Evolutionary conservation across 2,329 filamentous ascomycete species (phyloP).

Genomic region (Elsinoe batatas): DNA sequence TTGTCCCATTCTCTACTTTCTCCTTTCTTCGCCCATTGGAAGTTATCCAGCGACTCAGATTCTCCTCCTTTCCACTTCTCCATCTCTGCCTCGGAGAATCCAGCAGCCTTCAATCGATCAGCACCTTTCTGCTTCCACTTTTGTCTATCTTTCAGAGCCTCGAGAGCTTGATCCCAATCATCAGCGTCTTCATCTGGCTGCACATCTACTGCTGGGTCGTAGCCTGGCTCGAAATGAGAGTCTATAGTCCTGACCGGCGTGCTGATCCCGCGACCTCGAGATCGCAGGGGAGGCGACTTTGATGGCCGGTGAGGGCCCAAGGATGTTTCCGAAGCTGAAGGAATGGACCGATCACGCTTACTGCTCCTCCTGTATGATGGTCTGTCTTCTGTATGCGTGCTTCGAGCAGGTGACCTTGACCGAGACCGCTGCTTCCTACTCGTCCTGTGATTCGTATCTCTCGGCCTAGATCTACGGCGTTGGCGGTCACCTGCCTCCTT

Average conservation of each 20-base stretch:
- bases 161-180: constrained; percentile 72
- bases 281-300: constrained; percentile 33
- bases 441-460: background rate
- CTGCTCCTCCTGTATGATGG: background rate
- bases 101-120: constrained; percentile 63
- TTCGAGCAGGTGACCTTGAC: background rate
- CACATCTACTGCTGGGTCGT: constrained; percentile 51
- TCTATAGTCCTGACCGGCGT: constrained; percentile 58
- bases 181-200: constrained; percentile 41
- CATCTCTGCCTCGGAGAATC: constrained; percentile 68
- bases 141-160: constrained; percentile 68
- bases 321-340: constrained; percentile 33
- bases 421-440: background rate
- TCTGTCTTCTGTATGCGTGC: background rate
- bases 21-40: constrained; percentile 27
- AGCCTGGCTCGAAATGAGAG: constrained; percentile 60
- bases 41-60: constrained; percentile 47
- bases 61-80: constrained; percentile 58
- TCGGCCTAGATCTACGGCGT: background rate
- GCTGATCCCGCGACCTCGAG: constrained; percentile 62
- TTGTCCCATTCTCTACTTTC: constrained; percentile 59
- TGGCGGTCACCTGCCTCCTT: no score
- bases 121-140: constrained; percentile 67
- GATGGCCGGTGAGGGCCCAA: constrained; percentile 59
- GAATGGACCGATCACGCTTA: background rate